Conservation (phyloP, 75 land plant genomes). For the Sequoiadendron giganteum region DNA sequence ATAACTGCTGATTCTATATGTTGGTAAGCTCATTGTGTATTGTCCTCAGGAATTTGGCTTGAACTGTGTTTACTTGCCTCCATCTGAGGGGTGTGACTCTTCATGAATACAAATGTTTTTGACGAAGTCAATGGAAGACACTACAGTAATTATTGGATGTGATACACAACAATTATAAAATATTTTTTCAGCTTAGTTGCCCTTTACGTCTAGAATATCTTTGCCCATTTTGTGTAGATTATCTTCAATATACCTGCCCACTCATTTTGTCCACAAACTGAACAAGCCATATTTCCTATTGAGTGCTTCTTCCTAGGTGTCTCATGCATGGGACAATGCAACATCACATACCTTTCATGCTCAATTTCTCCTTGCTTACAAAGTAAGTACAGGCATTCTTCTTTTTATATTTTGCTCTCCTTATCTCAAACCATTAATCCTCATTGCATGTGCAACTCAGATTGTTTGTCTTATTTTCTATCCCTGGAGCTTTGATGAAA, state of each 20-base stretch:
- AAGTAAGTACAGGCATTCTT: not conserved
- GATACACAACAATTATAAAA: not conserved
- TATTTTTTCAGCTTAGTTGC: not conserved
- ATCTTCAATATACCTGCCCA: not conserved
- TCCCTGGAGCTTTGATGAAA: not conserved
- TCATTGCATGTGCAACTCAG: not conserved
- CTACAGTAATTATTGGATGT: not conserved
- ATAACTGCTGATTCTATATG: not conserved
- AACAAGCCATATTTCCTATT: not conserved
- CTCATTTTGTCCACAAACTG: not conserved
- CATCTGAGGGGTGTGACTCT: not conserved
- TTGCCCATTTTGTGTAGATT: not conserved
- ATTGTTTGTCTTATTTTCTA: not conserved
- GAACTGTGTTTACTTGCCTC: not conserved
- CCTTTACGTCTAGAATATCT: not conserved
- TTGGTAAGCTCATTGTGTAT: not conserved
- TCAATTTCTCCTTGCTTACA: not conserved
- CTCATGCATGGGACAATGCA: not conserved
- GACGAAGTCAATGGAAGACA: not conserved
- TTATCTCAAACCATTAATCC: not conserved
- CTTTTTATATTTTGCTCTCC: not conserved
- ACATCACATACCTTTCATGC: not conserved
- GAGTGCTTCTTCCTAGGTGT: not conserved
- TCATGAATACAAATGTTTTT: not conserved
- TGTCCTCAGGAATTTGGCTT: not conserved